Base-by-base conservation (phyloP, 2,329 filamentous ascomycete genomes). In the Xylariaceae sp. region DNA sequence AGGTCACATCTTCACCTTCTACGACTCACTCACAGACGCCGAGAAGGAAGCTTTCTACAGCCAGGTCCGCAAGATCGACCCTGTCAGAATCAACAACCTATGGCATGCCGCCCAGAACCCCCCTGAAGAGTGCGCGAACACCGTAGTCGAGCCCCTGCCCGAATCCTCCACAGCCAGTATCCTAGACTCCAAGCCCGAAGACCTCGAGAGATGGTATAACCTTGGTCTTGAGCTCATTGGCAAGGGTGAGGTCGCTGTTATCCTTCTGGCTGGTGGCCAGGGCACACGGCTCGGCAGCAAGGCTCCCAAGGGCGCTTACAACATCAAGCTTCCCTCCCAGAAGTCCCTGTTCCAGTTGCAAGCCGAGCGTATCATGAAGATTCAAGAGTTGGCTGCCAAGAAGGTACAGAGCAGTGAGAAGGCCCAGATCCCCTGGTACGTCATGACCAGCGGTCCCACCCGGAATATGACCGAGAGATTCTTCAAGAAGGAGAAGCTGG, bases 301-400 rank as follows among this genome's bases (percentile, higher is more conserved):
- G 59, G 93, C 88, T 15, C 94, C 94, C 67, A 99, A 99, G 81
- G 94, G 94, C 59, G 97, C 93, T 83, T 99, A 90, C 77, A 88
- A 99, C 73, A 97, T 99, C 74, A 92, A 92, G 15, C 84, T 99
- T 59, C 91, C 93, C 37, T 96, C 91, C 67, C 78, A 88, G 73
- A 99, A 99, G 81, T 92, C 92, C 13, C 83, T 99, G 61, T 99
- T 99, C 83, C 92, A 97, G 80, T 89, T 99, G 68, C 94, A 99
- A 77, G 94, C 89, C 50, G 92, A 99, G 83, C 83, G 94, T 57
- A 97, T 99, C 72, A 82, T 82, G 70, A 95, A 92, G 79, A 78
- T 96, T 7, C 89, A 97, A 77, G 77, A 86, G 69, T 80, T 97
- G 65, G 92, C 93, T 49, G 82, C 86, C 68, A 86, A 88, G 74